Percentiles rank a stretch among this genome's conserved stretches.
Conservation (phyloP, 768 basidiomycete genomes). For the Amanita exitialis region DNA sequence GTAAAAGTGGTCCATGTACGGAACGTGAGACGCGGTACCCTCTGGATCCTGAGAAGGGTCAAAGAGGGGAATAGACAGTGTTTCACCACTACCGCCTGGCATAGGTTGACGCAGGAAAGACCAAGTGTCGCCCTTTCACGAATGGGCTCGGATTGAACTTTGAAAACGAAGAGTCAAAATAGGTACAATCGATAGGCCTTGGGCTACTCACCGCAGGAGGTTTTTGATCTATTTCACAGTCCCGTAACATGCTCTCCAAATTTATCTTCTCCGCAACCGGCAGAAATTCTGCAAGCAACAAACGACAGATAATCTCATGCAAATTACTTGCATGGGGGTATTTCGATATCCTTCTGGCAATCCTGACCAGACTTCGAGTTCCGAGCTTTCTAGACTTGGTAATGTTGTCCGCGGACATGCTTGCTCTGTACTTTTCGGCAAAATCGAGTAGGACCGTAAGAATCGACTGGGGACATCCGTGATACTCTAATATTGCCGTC, state of each 20-base stretch:
- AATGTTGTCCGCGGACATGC: constrained; percentile 43
- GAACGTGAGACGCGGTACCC: constrained; percentile 48
- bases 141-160: constrained; percentile 42
- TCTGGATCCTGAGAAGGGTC: constrained; percentile 37
- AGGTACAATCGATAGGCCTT: background rate
- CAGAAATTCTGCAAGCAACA: constrained; percentile 50
- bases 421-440: constrained; percentile 47
- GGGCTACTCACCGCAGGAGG: constrained; percentile 28
- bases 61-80: constrained; percentile 39
- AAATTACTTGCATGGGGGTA: constrained; percentile 37
- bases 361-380: constrained; percentile 47
- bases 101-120: constrained; percentile 37
- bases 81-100: constrained; percentile 17
- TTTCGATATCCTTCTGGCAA: constrained; percentile 37
- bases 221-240: constrained; percentile 32
- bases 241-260: constrained; percentile 39
- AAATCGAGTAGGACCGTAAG: constrained; percentile 37
- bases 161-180: constrained; percentile 4
- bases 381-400: constrained; percentile 57
- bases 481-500: constrained; percentile 31
- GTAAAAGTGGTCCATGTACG: constrained; percentile 63
- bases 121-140: constrained; percentile 24
- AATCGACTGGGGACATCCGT: constrained; percentile 32
- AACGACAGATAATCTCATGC: constrained; percentile 33
- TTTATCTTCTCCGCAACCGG: constrained; percentile 49